Percentiles rank a stretch among this genome's conserved stretches.
Evolutionary conservation across 2,329 filamentous ascomycete genomes (phyloP).

Genomic region (Epichloe bromicola): DNA sequence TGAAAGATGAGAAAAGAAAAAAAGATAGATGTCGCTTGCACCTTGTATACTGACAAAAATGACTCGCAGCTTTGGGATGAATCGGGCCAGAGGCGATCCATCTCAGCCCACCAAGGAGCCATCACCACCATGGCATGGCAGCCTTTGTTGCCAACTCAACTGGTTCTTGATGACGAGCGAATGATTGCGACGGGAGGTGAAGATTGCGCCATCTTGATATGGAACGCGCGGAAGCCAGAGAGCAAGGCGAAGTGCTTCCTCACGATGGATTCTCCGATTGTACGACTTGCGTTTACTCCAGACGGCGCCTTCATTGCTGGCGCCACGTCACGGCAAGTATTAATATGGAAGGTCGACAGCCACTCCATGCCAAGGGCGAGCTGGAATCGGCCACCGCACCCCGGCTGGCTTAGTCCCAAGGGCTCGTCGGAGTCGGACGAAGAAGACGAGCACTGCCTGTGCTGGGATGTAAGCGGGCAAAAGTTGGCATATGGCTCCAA

Average conservation of each 20-base stretch:
- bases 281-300: constrained; percentile 48
- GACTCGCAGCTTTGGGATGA: constrained; percentile 40
- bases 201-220: constrained; percentile 49
- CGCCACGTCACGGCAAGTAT: constrained; percentile 42
- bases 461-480: constrained; percentile 49
- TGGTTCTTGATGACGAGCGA: constrained; percentile 33
- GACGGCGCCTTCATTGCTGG: constrained; percentile 51
- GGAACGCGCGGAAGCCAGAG: constrained; percentile 44
- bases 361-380: constrained; percentile 43
- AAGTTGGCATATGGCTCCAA: constrained; percentile 52
- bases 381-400: constrained; percentile 43
- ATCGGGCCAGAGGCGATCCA: constrained; percentile 38
- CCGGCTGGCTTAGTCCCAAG: constrained; percentile 46
- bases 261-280: constrained; percentile 46
- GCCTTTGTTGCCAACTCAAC: constrained; percentile 29
- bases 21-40: not conserved
- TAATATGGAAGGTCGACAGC: constrained; percentile 54
- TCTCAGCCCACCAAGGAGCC: constrained; percentile 44
- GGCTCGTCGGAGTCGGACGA: constrained; percentile 40
- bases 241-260: constrained; percentile 45
- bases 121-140: constrained; percentile 51
- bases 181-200: constrained; percentile 49
- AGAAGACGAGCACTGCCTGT: constrained; percentile 47
- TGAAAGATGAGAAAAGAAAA: not conserved
- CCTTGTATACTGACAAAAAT: not conserved